phyloP scores from a whole-genome alignment of 805 yeast genomes.

The Hemisphaericaspora nanyangensis region DNA sequence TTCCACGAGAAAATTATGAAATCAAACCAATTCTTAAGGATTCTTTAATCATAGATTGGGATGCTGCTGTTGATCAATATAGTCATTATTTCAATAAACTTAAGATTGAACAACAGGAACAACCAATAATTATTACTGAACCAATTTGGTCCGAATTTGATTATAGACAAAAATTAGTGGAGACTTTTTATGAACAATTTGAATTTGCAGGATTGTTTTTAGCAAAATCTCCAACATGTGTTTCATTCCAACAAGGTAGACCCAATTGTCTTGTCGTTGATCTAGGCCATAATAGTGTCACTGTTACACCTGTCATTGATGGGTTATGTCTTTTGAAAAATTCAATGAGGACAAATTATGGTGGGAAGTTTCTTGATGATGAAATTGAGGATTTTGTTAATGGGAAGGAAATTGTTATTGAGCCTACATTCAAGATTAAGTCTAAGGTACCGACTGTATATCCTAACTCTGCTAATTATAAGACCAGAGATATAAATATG shows the following conservation, averaged over 20 bases:
- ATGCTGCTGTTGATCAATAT: constrained; percentile 75
- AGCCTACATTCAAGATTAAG: constrained; percentile 45
- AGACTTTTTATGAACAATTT: constrained; percentile 63
- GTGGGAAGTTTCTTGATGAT: constrained; percentile 64
- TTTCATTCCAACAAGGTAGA: constrained; percentile 83
- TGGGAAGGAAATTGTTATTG: constrained; percentile 26
- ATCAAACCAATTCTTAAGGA: constrained; percentile 58
- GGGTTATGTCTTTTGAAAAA: constrained; percentile 72
- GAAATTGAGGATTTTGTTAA: constrained; percentile 44
- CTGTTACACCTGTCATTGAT: constrained; percentile 80
- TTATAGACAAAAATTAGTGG: constrained; percentile 68
- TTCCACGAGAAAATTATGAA: constrained; percentile 49
- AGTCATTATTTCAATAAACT: constrained; percentile 52
- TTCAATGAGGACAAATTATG: constrained; percentile 66
- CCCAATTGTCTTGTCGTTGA: constrained; percentile 86
- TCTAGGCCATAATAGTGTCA: constrained; percentile 72
- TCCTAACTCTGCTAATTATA: constrained; percentile 25
- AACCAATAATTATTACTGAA: constrained; percentile 80
- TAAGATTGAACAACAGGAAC: constrained; percentile 54
- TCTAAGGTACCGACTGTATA: constrained; percentile 36
- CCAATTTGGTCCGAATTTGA: constrained; percentile 76
- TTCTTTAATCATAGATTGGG: constrained; percentile 78
- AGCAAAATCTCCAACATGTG: constrained; percentile 82
- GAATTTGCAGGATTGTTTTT: constrained; percentile 77
- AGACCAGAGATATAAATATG: constrained; percentile 18